Evolutionary conservation across 2,329 filamentous ascomycete species (phyloP).

Genomic region (Chrysoporthe cubensis): DNA sequence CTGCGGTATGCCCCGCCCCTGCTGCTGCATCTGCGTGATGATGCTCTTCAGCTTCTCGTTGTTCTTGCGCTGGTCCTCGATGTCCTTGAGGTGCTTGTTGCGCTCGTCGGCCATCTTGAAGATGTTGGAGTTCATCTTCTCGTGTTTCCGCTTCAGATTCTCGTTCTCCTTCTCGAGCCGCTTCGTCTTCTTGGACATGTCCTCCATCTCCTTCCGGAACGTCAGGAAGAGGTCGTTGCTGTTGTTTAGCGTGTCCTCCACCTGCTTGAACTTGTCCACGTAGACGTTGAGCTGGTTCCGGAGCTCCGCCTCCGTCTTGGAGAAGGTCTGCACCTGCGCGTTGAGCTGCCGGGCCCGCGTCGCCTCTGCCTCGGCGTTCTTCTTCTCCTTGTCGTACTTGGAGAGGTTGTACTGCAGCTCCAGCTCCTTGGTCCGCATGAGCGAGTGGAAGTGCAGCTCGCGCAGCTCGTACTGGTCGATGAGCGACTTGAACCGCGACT

Average conservation of each 20-base stretch:
- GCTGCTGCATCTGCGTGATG: conserved; percentile 94
- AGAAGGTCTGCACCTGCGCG: conserved; percentile 90
- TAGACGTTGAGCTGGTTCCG: conserved; percentile 97
- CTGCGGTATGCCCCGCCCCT: conserved; percentile 77
- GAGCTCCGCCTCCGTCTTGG: conserved; percentile 92
- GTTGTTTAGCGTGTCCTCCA: conserved; percentile 97
- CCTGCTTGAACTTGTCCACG: conserved; percentile 99
- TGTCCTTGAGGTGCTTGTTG: conserved; percentile 71
- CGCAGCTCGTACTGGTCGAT: conserved; percentile 96
- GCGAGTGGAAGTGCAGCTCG: conserved; percentile 89
- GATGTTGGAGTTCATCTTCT: conserved; percentile 91
- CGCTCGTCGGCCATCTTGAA: conserved; percentile 97
- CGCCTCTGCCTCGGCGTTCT: conserved; percentile 80
- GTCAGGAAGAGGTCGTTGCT: conserved; percentile 97
- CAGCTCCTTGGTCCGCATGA: conserved; percentile 91
- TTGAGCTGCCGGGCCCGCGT: conserved; percentile 83
- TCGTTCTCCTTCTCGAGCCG: conserved; percentile 96
- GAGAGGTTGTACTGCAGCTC: conserved; percentile 93
- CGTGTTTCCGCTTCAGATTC: conserved; percentile 87
- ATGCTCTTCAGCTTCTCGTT: conserved; percentile 91
- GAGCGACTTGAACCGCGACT: conserved; percentile 88
- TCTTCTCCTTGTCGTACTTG: conserved; percentile 87
- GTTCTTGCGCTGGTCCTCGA: conserved; percentile 81
- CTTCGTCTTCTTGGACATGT: conserved; percentile 99
- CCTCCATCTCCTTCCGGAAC: conserved; percentile 98